Evolutionary conservation across 371 early-diverging fungal species (phyloP), one percentile per base, ranked within the genome.

Genomic region (Entomophthora muscae): DNA sequence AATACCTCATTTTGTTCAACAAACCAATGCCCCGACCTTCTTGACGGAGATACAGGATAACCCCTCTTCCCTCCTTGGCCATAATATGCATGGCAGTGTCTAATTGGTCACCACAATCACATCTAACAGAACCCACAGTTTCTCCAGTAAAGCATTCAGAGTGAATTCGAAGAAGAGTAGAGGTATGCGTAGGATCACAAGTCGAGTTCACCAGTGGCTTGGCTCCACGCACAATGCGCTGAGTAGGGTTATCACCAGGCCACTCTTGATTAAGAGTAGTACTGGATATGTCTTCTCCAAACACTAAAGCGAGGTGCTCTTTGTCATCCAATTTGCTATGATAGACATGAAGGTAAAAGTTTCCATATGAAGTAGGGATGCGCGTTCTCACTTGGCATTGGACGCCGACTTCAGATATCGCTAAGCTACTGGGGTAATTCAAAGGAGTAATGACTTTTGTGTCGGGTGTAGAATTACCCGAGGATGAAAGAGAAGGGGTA

Each of bases 91-190:
- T 92, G 0, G 98, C 91, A 67, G 86, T 87, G 58, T 91, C 85
- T 61, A 97, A 75, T 69, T 97, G 95, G 65, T 93, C 88, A 29
- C 89, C 95, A 75, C 98, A 97, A 73, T 97, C 98, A 73, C 98
- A 97, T 17, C 98, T 81, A 57, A 82, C 82, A 2, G 91, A 90
- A 53, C 86, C 84, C 1, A 95, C 84, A 0, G 91, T 93, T 71
- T 97, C 98, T 33, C 98, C 95, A 0, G 98, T 97, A 66, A 91
- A 95, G 68, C 98, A 97, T 66, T 91, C 93, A 0, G 95, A 94
- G 66, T 97, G 98, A 52, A 97, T 92, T 24, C 95, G 83, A 1
- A 85, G 90, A 57, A 95, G 70, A 3, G 95, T 90, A 2, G 79
- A 69, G 13, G 51, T 51, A 5, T 23, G 17, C 33, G 21, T 32